phyloP scores from a whole-genome alignment of 192 early-diverging fungal species.

The Polychytrium aggregatum region DNA sequence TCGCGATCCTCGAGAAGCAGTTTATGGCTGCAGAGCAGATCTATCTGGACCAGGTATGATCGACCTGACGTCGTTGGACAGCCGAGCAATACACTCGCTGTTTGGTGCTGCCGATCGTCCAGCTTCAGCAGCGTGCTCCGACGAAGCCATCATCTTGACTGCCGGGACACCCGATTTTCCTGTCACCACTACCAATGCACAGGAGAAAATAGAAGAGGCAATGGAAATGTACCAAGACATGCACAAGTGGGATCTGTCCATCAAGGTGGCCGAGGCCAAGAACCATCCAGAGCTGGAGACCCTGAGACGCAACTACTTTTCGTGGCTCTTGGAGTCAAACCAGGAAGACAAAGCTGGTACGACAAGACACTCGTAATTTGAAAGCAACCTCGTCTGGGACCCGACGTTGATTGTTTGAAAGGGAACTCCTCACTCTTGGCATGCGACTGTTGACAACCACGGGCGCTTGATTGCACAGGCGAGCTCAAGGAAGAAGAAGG shows the following conservation, averaged over 20 bases:
- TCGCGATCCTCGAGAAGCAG: slow-evolving; percentile 49
- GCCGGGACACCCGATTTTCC: too few relatives aligned
- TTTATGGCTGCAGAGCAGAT: slow-evolving; percentile 52
- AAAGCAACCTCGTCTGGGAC: too few relatives aligned
- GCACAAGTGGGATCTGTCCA: slow-evolving; percentile 56
- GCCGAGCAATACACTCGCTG: too few relatives aligned
- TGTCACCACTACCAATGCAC: not conserved
- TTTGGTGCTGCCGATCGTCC: too few relatives aligned
- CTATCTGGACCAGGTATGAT: slow-evolving; percentile 41
- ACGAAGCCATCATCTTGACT: too few relatives aligned
- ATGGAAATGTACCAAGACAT: slow-evolving; percentile 61
- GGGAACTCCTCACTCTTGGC: too few relatives aligned
- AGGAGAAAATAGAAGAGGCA: slow-evolving; percentile 51
- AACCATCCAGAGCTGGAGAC: slow-evolving; percentile 50
- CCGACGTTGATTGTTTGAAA: too few relatives aligned
- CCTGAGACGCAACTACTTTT: slow-evolving; percentile 49
- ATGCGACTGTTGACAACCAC: not conserved
- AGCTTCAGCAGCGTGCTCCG: too few relatives aligned
- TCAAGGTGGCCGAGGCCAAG: slow-evolving; percentile 52
- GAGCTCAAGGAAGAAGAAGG: slow-evolving; percentile 51
- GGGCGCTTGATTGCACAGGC: slow-evolving; percentile 6
- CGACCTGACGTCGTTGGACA: too few relatives aligned
- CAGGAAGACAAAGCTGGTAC: slow-evolving; percentile 48
- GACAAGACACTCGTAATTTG: too few relatives aligned
- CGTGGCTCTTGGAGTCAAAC: slow-evolving; percentile 51